phyloP scores from a whole-genome alignment of 192 early-diverging fungal species.

The Gonapodya sp. region DNA sequence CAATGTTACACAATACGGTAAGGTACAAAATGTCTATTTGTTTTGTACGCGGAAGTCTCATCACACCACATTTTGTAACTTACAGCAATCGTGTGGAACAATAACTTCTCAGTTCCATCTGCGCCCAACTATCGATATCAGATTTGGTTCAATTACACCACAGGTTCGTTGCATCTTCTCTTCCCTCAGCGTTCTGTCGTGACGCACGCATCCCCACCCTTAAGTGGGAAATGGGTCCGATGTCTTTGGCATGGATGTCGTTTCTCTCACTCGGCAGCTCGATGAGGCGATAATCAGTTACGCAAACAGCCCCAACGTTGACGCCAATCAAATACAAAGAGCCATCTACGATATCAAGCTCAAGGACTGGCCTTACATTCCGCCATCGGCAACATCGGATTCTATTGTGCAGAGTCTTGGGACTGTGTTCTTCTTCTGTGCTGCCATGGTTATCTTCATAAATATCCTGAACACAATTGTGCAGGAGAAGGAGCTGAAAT shows the following conservation, averaged over 20 bases:
- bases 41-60: neutral
- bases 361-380: conserved; percentile 61
- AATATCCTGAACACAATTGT: conserved; percentile 61
- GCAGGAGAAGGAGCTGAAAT: conserved; percentile 59
- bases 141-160: conserved; percentile 62
- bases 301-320: conserved; percentile 10
- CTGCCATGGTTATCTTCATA: conserved; percentile 49
- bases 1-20: conserved; percentile 55
- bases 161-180: neutral
- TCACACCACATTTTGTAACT: neutral
- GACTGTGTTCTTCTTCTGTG: conserved; percentile 45
- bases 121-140: conserved; percentile 58
- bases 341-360: conserved; percentile 31
- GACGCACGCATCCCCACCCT: neutral
- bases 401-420: conserved; percentile 48
- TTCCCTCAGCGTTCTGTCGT: neutral
- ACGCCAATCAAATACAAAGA: neutral
- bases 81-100: conserved; percentile 25
- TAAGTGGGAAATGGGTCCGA: conserved; percentile 45
- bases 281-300: conserved; percentile 52
- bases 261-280: conserved; percentile 51
- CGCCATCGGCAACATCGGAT: conserved; percentile 39
- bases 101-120: conserved; percentile 21
- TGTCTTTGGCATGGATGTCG: conserved; percentile 45
- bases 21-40: conserved; percentile 9